These are phyloP conservation scores for Calcarisporium arbuscula DNA, from an alignment of 2,329 filamentous ascomycete species.

Conservation along the genomic window DNA sequence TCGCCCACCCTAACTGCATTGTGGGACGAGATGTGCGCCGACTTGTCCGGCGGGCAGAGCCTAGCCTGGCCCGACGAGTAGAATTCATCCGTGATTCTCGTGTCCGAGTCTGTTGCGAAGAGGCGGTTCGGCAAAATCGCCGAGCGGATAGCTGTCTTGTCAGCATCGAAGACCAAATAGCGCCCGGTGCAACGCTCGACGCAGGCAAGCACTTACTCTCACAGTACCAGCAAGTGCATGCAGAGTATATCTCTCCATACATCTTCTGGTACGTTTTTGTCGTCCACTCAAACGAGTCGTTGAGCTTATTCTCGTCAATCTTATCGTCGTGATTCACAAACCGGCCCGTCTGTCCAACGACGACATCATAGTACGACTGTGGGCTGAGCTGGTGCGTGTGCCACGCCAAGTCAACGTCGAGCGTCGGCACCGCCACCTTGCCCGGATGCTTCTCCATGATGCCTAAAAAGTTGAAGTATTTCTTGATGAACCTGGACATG, in stretches of 20 bases:
- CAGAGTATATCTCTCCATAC: conserved; percentile 61
- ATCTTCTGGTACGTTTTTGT: conserved; percentile 57
- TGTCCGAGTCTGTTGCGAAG: no score
- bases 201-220: conserved; percentile 31
- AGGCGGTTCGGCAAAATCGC: background rate
- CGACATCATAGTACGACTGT: conserved; percentile 54
- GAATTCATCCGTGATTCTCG: conserved; percentile 30
- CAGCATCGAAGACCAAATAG: background rate
- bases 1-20: conserved; percentile 46
- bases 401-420: conserved; percentile 72
- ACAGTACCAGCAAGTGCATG: conserved; percentile 78
- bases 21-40: conserved; percentile 68
- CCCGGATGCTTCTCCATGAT: conserved; percentile 46
- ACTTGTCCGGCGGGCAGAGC: conserved; percentile 48
- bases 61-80: conserved; percentile 41
- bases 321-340: conserved; percentile 85
- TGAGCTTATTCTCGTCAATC: conserved; percentile 59
- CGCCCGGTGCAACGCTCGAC: background rate
- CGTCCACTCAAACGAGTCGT: conserved; percentile 63
- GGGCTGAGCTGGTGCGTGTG: conserved; percentile 75
- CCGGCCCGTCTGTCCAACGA: conserved; percentile 35
- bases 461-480: conserved; percentile 57
- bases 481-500: conserved; percentile 56
- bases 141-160: background rate
- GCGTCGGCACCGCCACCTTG: conserved; percentile 57